phyloP scores from a whole-genome alignment of 495 filamentous ascomycete genomes.

The Astrocystis sublimbata region DNA sequence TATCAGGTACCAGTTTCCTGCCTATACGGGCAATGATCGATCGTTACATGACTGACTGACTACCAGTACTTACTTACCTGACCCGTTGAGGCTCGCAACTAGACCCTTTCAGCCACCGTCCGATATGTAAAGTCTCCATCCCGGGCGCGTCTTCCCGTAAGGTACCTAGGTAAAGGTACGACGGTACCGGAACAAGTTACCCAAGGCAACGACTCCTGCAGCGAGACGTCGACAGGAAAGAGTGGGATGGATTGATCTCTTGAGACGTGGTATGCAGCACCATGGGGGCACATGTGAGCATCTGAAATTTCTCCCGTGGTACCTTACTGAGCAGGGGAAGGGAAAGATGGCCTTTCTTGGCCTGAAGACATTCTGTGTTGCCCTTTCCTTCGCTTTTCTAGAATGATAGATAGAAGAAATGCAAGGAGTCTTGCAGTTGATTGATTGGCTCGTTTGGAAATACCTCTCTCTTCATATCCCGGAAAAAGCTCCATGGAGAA shows the following conservation, averaged over 20 bases:
- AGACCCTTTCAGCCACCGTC: not conserved
- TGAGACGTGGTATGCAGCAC: not conserved
- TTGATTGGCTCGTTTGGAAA: not conserved
- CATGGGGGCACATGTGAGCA: not conserved
- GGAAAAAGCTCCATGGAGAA: not conserved
- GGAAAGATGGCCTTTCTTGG: not conserved
- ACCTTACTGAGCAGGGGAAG: too few relatives aligned
- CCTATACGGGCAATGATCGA: slow-evolving; percentile 5
- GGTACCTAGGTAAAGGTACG: too few relatives aligned
- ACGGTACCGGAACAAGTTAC: too few relatives aligned
- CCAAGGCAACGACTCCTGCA: not conserved
- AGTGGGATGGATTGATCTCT: not conserved
- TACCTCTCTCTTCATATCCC: not conserved
- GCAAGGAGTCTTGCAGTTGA: not conserved
- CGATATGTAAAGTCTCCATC: not conserved
- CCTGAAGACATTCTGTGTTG: not conserved
- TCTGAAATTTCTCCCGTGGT: too few relatives aligned
- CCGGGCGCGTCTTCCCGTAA: too few relatives aligned
- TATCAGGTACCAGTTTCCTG: not conserved
- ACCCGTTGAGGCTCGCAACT: slow-evolving; percentile 2
- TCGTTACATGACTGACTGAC: not conserved
- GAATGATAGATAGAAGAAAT: too few relatives aligned
- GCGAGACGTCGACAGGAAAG: too few relatives aligned
- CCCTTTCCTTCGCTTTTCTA: not conserved
- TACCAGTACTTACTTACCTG: too few relatives aligned